Evolutionary conservation across 2,329 filamentous ascomycete species (phyloP).

Genomic region (Knufia petricola): DNA sequence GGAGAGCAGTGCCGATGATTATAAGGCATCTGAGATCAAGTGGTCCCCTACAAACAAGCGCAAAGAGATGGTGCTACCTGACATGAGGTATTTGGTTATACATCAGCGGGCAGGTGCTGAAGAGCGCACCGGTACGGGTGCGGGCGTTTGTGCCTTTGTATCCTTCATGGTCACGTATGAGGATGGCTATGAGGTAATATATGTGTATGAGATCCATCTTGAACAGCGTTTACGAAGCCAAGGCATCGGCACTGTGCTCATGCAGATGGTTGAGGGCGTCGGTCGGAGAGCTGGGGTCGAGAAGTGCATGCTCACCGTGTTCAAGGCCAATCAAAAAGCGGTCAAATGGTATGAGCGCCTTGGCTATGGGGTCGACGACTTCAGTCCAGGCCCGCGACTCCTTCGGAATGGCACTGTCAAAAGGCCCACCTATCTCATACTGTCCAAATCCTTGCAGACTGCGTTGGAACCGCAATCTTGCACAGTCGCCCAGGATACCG

Average conservation of each 20-base stretch:
- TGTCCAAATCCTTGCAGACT: slow-evolving; percentile 35
- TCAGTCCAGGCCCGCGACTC: slow-evolving; percentile 41
- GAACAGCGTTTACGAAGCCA: slow-evolving; percentile 33
- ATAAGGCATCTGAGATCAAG: slow-evolving; percentile 26
- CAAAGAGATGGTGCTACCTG: slow-evolving; percentile 48
- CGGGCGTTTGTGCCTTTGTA: slow-evolving; percentile 31
- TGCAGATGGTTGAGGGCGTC: slow-evolving; percentile 40
- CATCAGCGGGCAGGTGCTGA: slow-evolving; percentile 10
- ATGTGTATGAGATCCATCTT: slow-evolving; percentile 56
- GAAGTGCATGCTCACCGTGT: slow-evolving; percentile 54
- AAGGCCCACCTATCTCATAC: slow-evolving; percentile 43
- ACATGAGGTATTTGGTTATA: slow-evolving; percentile 51
- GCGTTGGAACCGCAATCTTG: too few species aligned
- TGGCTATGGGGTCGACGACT: slow-evolving; percentile 45
- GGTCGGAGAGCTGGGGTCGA: slow-evolving; percentile 38
- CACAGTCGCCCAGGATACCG: too few species aligned
- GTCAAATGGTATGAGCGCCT: slow-evolving; percentile 40
- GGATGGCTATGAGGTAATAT: slow-evolving; percentile 47
- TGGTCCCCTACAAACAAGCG: slow-evolving; percentile 47
- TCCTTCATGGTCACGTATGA: slow-evolving; percentile 51
- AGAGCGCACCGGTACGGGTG: background rate
- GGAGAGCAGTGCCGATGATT: slow-evolving; percentile 11
- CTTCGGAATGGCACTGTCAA: slow-evolving; percentile 41
- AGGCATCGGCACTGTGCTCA: slow-evolving; percentile 44
- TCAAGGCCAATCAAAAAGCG: slow-evolving; percentile 42